Base-by-base conservation (phyloP, 352 stramenopile species). In the Blastocystis sp. region DNA sequence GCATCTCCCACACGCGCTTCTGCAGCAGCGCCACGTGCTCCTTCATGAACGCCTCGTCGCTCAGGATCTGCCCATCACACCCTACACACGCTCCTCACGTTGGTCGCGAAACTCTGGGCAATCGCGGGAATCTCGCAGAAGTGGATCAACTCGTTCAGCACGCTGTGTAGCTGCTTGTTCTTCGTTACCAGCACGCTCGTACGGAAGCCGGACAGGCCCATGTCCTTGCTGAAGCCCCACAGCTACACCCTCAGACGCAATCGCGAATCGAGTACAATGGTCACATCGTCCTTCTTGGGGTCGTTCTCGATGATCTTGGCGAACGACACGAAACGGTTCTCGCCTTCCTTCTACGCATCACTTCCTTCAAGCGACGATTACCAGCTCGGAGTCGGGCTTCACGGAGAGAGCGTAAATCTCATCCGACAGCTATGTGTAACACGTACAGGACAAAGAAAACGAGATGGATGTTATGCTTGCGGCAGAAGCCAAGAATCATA, bases 251-350 rank as follows among this genome's bases (percentile, higher is more conserved):
- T n/a, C 16, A 66, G 6, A 37, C 4, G 33, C n/a, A 19, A 66
- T 29, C 45, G 45, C 37, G n/a, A 13, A 16, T 9, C 16, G 6
- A 29, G 16, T 85, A 89, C 67, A 31, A 74, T 65, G 12, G 63
- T 62, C 13, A 89, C 79, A 55, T 89, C 79, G 55, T 89, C 79
- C 33, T 89, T 74, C 62, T 77, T 78, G 24, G 63, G 63, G 60
- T 89, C 79, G 16, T 89, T 80, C 59, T 89, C 67, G n/a, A 89
- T 62, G 60, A 89, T 16, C 45, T 89, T 89, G 0, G 79, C 79
- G 21, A 80, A 89, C 16, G 55, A 77, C 2, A 89, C 24, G 29
- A 67, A 89, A 2, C 21, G 3, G n/a, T 89, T 80, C 51, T 89
- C 79, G 26, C 31, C 61, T 1, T 80, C 59, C 26, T 55, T 79